A percentile compares a stretch with the other conserved stretches of the same genome.
Conservation (phyloP, 2,329 filamentous ascomycete species). For the Onygenales sp. region DNA sequence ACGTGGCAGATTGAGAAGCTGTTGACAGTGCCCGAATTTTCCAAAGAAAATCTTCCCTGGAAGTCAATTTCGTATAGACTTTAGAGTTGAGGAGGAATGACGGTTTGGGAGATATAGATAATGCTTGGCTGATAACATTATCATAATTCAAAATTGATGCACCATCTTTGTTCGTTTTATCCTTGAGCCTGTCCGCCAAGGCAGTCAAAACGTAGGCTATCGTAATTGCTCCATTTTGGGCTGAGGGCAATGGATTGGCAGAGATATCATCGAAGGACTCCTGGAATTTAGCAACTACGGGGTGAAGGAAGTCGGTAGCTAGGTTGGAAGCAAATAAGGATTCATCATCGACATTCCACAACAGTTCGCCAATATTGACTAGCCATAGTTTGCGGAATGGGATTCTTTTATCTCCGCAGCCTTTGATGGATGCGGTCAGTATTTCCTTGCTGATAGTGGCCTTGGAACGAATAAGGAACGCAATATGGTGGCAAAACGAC, state of each 20-base stretch:
- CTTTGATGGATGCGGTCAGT: conserved; percentile 66
- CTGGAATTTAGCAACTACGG: conserved; percentile 40
- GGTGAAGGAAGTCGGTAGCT: conserved; percentile 37
- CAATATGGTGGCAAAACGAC: conserved; percentile 57
- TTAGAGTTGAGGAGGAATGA: conserved; percentile 79
- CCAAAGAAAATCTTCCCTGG: conserved; percentile 71
- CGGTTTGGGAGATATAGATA: conserved; percentile 66
- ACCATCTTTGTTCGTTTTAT: conserved; percentile 48
- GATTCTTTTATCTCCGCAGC: conserved; percentile 74
- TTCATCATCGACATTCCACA: conserved; percentile 49
- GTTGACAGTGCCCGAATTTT: conserved; percentile 60
- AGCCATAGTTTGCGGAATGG: conserved; percentile 72
- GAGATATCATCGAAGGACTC: conserved; percentile 69
- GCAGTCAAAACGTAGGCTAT: conserved; percentile 66
- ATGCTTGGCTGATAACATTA: conserved; percentile 52
- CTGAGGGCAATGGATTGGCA: conserved; percentile 66
- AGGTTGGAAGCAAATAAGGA: conserved; percentile 39
- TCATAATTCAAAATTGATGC: conserved; percentile 23
- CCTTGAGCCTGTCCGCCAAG: conserved; percentile 47
- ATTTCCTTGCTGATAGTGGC: conserved; percentile 56
- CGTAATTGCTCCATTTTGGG: conserved; percentile 73
- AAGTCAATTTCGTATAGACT: conserved; percentile 69
- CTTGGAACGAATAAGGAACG: conserved; percentile 52
- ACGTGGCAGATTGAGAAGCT: conserved; percentile 46
- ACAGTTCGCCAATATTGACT: conserved; percentile 59